These are phyloP conservation scores for Diospyros lotus DNA, from an alignment of 148 eudicot genomes.

Conservation along the genomic window DNA sequence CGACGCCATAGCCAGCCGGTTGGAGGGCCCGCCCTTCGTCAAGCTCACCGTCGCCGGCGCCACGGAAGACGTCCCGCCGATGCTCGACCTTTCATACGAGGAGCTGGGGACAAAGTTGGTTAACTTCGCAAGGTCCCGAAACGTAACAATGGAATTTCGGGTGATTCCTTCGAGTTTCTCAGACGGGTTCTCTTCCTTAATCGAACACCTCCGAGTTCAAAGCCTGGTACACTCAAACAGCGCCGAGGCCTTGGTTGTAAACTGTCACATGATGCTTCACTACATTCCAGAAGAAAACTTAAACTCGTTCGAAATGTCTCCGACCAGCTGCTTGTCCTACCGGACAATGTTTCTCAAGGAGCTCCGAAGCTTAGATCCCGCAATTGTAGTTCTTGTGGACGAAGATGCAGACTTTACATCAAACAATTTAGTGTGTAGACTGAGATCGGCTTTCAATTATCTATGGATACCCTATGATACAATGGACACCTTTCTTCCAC, in stretches of 20 bases:
- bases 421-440: conserved; percentile 38
- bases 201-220: conserved; percentile 45
- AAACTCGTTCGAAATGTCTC: conserved; percentile 1
- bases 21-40: conserved; percentile 37
- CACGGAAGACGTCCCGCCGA: conserved; percentile 55
- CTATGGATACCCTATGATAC: conserved; percentile 95
- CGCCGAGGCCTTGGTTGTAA: conserved; percentile 54
- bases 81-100: conserved; percentile 66
- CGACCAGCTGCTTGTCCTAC: conserved; percentile 5
- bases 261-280: conserved; percentile 87
- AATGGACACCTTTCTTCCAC: conserved; percentile 70
- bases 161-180: conserved; percentile 52
- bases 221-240: conserved; percentile 11
- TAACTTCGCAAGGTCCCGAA: conserved; percentile 59
- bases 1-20: conserved; percentile 60
- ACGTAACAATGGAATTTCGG: conserved; percentile 59
- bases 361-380: conserved; percentile 52
- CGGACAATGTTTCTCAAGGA: conserved; percentile 54
- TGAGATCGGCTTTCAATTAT: conserved; percentile 72
- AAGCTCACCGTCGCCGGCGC: conserved; percentile 74
- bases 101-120: conserved; percentile 62
- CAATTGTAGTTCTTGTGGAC: conserved; percentile 51
- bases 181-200: conserved; percentile 61
- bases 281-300: conserved; percentile 54
- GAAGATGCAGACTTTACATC: conserved; percentile 84